phyloP scores from a whole-genome alignment of 176 grass and related monocot genomes.

The Carex littledalei region DNA sequence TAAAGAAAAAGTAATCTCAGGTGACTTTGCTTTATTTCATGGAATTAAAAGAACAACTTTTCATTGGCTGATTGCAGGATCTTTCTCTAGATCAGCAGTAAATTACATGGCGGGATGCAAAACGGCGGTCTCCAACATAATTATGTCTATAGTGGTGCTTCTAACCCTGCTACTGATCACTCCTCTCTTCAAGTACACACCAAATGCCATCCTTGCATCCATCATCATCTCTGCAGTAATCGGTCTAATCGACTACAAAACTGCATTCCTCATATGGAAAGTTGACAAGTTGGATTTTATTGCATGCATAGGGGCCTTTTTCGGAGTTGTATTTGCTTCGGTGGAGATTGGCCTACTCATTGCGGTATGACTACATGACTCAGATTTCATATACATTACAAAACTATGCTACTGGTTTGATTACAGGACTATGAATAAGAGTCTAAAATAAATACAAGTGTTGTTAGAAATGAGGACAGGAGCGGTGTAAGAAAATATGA shows the following conservation, averaged over 20 bases:
- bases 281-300: conserved; percentile 95
- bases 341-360: conserved; percentile 94
- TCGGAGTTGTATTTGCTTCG: conserved; percentile 68
- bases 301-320: conserved; percentile 94
- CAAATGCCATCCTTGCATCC: conserved; percentile 72
- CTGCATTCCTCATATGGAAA: conserved; percentile 89
- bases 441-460: background rate
- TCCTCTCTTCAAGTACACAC: conserved; percentile 90
- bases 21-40: background rate
- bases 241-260: conserved; percentile 68
- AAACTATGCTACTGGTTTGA: background rate
- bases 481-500: too few species aligned
- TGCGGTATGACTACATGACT: conserved; percentile 47
- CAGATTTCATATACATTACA: background rate
- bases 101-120: conserved; percentile 94
- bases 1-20: background rate
- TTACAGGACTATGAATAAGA: background rate
- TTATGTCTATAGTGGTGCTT: conserved; percentile 81
- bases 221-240: conserved; percentile 91
- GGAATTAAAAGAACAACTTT: conserved; percentile 7
- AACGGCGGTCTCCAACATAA: conserved; percentile 74
- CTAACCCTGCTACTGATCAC: conserved; percentile 86
- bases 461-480: background rate
- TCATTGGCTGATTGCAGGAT: conserved; percentile 43
- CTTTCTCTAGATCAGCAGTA: conserved; percentile 91